Evolutionary conservation across 2,329 filamentous ascomycete genomes (phyloP).

Genomic region (Fusarium sp.): DNA sequence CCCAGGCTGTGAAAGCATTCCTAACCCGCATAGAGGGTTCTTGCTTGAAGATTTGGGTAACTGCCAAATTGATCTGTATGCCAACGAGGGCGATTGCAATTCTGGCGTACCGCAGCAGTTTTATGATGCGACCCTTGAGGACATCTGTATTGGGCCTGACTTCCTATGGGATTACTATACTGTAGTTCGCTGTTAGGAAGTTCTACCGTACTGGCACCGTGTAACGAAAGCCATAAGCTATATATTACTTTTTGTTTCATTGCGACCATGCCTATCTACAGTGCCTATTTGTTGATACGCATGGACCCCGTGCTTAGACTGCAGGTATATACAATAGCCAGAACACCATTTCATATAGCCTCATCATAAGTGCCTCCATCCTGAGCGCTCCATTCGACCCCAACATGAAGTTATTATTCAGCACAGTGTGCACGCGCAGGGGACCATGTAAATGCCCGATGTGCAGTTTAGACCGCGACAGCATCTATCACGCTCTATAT

Average conservation of each 20-base stretch:
- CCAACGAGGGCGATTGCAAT: neutral
- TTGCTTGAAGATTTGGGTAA: neutral
- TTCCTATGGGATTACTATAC: neutral
- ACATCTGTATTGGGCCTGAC: neutral
- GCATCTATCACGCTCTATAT: neutral
- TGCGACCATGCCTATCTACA: neutral
- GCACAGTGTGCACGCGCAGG: neutral
- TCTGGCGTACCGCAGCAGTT: neutral
- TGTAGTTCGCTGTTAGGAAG: neutral
- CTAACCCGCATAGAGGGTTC: neutral
- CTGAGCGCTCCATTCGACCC: rapidly evolving
- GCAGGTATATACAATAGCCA: neutral
- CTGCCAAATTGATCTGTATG: neutral
- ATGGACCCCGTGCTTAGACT: neutral
- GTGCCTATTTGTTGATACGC: too few relatives aligned
- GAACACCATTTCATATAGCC: neutral
- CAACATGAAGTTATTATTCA: neutral
- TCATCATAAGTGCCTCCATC: neutral
- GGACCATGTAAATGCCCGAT: neutral
- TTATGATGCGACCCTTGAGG: neutral
- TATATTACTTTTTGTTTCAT: neutral
- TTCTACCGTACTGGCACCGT: neutral
- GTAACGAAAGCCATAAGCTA: neutral
- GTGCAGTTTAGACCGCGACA: neutral
- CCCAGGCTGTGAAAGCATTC: neutral